Conservation (phyloP, 1,284 basidiomycete genomes). For the Macrocystidia cucumis region DNA sequence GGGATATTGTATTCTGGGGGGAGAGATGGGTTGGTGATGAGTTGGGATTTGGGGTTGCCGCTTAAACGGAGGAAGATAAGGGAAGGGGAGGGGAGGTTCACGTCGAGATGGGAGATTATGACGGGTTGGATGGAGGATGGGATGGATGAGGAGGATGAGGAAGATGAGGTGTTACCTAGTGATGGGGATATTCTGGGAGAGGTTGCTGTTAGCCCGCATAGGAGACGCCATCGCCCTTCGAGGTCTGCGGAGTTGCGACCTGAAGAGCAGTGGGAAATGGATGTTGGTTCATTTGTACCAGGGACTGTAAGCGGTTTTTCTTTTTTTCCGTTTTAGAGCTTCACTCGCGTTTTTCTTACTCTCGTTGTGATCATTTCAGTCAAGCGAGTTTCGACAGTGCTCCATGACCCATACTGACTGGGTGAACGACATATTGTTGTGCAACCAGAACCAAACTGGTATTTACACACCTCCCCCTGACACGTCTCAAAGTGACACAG, state of each 20-base stretch:
- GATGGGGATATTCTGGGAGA: slow-evolving; percentile 75
- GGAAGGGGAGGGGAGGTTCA: slow-evolving; percentile 18
- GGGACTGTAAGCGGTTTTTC: slow-evolving; percentile 35
- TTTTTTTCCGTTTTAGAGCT: background rate
- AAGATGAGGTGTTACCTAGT: slow-evolving; percentile 42
- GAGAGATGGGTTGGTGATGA: slow-evolving; percentile 85
- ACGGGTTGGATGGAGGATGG: slow-evolving; percentile 77
- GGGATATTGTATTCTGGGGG: slow-evolving; percentile 95
- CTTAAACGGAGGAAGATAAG: slow-evolving; percentile 33
- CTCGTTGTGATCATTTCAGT: slow-evolving; percentile 22
- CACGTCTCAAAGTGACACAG: slow-evolving; percentile 5
- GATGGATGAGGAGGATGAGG: slow-evolving; percentile 52
- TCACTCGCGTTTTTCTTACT: slow-evolving; percentile 6
- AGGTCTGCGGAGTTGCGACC: slow-evolving; percentile 31
- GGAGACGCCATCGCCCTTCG: slow-evolving; percentile 23
- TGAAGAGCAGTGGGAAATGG: slow-evolving; percentile 77
- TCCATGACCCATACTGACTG: slow-evolving; percentile 89
- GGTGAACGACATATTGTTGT: slow-evolving; percentile 93
- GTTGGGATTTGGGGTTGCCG: slow-evolving; percentile 83
- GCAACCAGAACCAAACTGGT: slow-evolving; percentile 90
- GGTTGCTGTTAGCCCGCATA: slow-evolving; percentile 36
- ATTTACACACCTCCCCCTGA: slow-evolving; percentile 12
- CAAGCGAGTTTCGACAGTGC: slow-evolving; percentile 70
- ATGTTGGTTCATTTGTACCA: slow-evolving; percentile 37
- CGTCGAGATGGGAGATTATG: slow-evolving; percentile 61